Conservation (phyloP, 257 asterid species). For the Rauvolfia tetraphylla region DNA sequence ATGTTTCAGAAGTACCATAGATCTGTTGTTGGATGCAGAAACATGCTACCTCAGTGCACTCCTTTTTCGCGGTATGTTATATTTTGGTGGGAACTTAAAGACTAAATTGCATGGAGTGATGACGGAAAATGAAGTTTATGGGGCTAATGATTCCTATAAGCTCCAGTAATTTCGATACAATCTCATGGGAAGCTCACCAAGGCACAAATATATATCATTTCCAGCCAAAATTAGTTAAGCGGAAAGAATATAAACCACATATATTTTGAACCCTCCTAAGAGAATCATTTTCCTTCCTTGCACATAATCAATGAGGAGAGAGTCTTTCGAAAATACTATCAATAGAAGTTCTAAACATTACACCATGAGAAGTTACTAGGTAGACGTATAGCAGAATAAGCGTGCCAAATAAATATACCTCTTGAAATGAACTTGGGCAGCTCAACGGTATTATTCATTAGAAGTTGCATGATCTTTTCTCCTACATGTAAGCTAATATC, state of each 20-base stretch:
- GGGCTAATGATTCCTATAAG: not conserved
- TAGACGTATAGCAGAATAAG: not conserved
- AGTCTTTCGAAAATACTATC: no score
- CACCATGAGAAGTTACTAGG: not conserved
- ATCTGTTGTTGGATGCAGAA: not conserved
- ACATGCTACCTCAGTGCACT: not conserved
- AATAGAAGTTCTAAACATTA: not conserved
- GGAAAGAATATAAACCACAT: not conserved
- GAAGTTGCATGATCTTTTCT: constrained; percentile 74
- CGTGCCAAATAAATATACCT: constrained; percentile 41
- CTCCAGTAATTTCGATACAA: not conserved
- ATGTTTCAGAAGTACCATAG: not conserved
- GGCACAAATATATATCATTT: not conserved
- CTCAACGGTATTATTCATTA: constrained; percentile 62
- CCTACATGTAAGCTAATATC: constrained; percentile 65
- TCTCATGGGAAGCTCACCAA: not conserved
- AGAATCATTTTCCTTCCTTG: not conserved
- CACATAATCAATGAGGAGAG: not conserved
- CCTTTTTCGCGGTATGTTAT: not conserved
- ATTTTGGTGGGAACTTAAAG: not conserved
- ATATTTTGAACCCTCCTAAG: not conserved
- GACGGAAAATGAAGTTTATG: not conserved
- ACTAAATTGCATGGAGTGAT: not conserved
- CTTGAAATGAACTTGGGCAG: constrained; percentile 71
- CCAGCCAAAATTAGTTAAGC: not conserved